Base-by-base conservation (phyloP, 148 eudicot species). In the Diospyros lotus region DNA sequence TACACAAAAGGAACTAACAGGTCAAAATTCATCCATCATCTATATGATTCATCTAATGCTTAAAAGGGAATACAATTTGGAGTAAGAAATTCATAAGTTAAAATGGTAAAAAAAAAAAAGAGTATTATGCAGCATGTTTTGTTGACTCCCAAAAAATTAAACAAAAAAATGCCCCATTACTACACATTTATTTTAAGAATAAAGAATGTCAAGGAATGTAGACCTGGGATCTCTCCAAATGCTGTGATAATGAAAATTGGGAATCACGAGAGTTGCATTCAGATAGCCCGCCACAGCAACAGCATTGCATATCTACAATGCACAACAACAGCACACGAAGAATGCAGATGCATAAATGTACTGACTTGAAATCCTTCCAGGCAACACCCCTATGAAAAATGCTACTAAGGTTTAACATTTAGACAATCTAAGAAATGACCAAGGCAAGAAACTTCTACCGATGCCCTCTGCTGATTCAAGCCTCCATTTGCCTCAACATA, bases 281-380 rank as follows among this genome's bases (percentile, higher is more conserved):
- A 95, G 99, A 91, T 93, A 93, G 80, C 94, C 99, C 9, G 99
- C 99, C 81, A 95, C 99, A 83, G 99, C 97, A 77, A 93, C 99
- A 59, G 99, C 99, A 81, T 95, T 95, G 84, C 99, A 95, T 79
- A 95, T 92, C 99, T 95, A 78, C 74, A 77, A 78, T 42, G 13
- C 55, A 79, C 15, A 62, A 28, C 17, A 71, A 43, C 55, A 74
- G 53, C 41, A 65, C 43, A 53, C 63, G 42, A 70, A 75, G 54
- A 53, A 73, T 51, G 69, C 71, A 68, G 10, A 11, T 69, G 53
- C 59, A 60, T 73, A 59, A 73, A 48, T 58, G 42, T 51, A 50
- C 59, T 39, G 18, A n/a, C 14, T 9, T 39, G 17, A 72, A 65
- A 73, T 78, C 68, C 68, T 63, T 11, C 71, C 40, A 5, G 4